phyloP scores from a whole-genome alignment of 2,329 filamentous ascomycete genomes.

The Kalaharituber pfeilii region DNA sequence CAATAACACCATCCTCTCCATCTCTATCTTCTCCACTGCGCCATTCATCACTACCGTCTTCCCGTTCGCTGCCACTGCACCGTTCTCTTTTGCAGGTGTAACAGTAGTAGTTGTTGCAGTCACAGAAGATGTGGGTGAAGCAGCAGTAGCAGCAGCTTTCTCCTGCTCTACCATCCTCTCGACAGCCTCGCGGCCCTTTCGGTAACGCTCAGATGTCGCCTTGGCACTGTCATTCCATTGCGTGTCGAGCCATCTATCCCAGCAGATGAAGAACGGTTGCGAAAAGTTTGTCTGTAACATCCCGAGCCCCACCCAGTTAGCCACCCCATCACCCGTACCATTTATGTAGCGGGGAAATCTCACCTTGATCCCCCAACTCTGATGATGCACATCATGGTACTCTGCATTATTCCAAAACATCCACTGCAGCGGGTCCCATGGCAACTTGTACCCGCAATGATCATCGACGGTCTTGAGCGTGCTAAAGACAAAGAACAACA shows the following conservation, averaged over 20 bases:
- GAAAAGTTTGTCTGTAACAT: conserved; percentile 52
- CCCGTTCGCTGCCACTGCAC: background rate
- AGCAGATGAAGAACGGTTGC: conserved; percentile 89
- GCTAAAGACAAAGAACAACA: conserved; percentile 74
- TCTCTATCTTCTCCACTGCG: background rate
- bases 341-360: conserved; percentile 34
- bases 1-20: too few relatives aligned
- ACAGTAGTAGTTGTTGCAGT: background rate
- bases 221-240: conserved; percentile 52
- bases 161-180: background rate
- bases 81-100: too few relatives aligned
- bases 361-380: conserved; percentile 92
- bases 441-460: conserved; percentile 90
- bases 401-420: conserved; percentile 87
- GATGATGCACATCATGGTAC: conserved; percentile 97
- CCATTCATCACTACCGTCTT: background rate
- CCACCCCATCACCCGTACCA: background rate
- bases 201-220: background rate
- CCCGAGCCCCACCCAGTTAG: conserved; percentile 1
- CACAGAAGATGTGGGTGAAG: background rate
- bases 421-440: conserved; percentile 84
- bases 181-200: background rate
- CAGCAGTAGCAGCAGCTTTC: background rate
- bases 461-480: conserved; percentile 96
- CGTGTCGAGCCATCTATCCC: conserved; percentile 69